A percentile compares a stretch with the other conserved stretches of the same genome.
Conservation (phyloP, 2,329 filamentous ascomycete species). For the Talaromyces funiculosus region DNA sequence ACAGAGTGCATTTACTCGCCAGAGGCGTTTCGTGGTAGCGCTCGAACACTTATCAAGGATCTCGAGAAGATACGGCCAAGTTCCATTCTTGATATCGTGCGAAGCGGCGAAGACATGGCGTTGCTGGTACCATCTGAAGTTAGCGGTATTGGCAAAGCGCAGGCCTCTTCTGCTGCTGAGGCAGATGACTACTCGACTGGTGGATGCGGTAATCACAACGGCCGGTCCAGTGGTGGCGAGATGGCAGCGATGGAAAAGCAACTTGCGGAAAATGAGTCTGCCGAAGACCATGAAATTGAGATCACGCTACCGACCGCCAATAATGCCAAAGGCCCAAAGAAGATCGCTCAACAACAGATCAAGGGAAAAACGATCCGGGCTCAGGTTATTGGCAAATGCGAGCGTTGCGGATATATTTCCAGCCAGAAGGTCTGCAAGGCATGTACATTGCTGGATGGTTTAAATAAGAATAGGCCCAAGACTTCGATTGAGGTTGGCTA, state of each 20-base stretch:
- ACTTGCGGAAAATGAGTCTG: conserved; percentile 59
- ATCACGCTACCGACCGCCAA: conserved; percentile 41
- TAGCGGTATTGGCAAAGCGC: conserved; percentile 27
- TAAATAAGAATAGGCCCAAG: conserved; percentile 67
- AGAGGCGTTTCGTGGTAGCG: conserved; percentile 90
- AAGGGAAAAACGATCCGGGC: conserved; percentile 52
- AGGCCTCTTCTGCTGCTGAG: conserved; percentile 26
- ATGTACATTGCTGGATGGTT: conserved; percentile 77
- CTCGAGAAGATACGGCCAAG: conserved; percentile 88
- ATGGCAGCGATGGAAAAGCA: conserved; percentile 77
- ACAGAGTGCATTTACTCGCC: conserved; percentile 98
- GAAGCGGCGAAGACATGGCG: conserved; percentile 95
- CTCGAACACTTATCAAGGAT: conserved; percentile 87
- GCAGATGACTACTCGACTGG: conserved; percentile 55
- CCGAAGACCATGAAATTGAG: conserved; percentile 60
- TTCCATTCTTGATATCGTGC: conserved; percentile 89
- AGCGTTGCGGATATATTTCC: conserved; percentile 88
- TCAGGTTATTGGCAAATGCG: conserved; percentile 66
- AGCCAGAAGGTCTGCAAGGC: conserved; percentile 93
- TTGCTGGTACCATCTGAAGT: conserved; percentile 65
- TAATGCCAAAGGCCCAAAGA: conserved; percentile 17
- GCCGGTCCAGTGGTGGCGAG: conserved; percentile 63
- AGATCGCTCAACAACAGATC: conserved; percentile 23
- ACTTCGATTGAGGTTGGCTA: conserved; percentile 40
- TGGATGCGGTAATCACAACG: conserved; percentile 69